Conservation (phyloP, 139 green algal species). For the Chlorella vulgaris region DNA sequence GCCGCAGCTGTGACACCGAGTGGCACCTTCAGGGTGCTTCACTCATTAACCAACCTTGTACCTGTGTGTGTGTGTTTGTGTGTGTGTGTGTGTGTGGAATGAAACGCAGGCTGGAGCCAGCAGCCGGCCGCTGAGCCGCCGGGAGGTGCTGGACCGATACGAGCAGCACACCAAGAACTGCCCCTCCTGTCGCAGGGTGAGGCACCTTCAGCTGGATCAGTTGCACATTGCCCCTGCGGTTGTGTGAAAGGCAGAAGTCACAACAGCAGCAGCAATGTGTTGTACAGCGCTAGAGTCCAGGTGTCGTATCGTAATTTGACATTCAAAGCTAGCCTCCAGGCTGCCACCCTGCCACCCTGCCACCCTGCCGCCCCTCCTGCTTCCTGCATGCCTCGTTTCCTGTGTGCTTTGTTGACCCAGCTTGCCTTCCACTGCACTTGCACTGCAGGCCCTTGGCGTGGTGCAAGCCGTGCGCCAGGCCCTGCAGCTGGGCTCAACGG, state of each 20-base stretch:
- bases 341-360: background rate
- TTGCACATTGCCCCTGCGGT: background rate
- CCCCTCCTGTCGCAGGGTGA: constrained; percentile 44
- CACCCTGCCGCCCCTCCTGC: background rate
- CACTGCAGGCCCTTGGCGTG: background rate
- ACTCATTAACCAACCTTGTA: no score
- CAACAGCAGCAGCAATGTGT: background rate
- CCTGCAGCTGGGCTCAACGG: background rate
- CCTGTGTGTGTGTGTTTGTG: no score
- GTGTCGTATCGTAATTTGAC: no score
- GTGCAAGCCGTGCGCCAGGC: background rate
- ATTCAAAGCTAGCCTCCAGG: no score
- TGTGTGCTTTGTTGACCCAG: background rate
- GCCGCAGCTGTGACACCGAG: no score
- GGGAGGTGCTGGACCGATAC: constrained; percentile 36
- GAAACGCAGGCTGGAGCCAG: background rate
- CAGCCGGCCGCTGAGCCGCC: constrained; percentile 17
- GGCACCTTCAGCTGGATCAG: background rate
- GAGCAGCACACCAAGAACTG: constrained; percentile 50
- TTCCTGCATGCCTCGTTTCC: background rate
- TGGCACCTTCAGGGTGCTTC: no score
- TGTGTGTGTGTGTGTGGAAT: background rate
- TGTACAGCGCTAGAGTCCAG: no score
- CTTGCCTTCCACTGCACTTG: background rate
- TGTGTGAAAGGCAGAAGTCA: no score